Percentiles rank a stretch among this genome's conserved stretches.
Evolutionary conservation across 805 yeast genomes (phyloP).

Genomic region (Nakazawaea wyomingensis): DNA sequence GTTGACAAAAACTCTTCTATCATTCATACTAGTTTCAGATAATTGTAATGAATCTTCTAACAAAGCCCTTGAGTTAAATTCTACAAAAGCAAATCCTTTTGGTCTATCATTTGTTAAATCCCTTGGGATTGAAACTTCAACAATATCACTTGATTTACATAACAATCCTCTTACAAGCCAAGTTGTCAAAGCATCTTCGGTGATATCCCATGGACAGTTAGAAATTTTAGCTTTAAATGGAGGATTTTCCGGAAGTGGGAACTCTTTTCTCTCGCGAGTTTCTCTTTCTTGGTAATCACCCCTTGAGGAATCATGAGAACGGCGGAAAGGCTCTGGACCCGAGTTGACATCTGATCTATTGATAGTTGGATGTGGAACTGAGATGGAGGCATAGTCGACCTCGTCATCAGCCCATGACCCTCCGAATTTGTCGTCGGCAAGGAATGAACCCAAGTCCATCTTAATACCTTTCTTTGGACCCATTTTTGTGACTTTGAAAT

Average conservation of each 20-base stretch:
- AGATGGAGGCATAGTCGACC: slow-evolving; percentile 62
- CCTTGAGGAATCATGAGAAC: slow-evolving; percentile 7
- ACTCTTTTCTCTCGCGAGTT: slow-evolving; percentile 55
- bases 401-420: slow-evolving; percentile 82
- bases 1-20: slow-evolving; percentile 46
- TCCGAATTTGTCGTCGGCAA: slow-evolving; percentile 69
- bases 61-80: slow-evolving; percentile 39
- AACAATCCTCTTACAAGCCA: slow-evolving; percentile 54
- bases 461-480: slow-evolving; percentile 64
- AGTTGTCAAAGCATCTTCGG: slow-evolving; percentile 56
- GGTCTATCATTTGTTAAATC: slow-evolving; percentile 63
- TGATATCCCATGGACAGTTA: slow-evolving; percentile 78
- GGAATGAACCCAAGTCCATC: slow-evolving; percentile 85
- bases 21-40: slow-evolving; percentile 38
- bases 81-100: slow-evolving; percentile 51
- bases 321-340: slow-evolving; percentile 11
- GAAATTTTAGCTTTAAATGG: slow-evolving; percentile 89
- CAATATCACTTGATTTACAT: slow-evolving; percentile 42
- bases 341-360: slow-evolving; percentile 11
- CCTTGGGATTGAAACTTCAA: slow-evolving; percentile 64
- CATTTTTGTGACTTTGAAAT: slow-evolving; percentile 27
- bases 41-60: slow-evolving; percentile 49
- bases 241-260: slow-evolving; percentile 84
- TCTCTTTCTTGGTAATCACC: slow-evolving; percentile 24
- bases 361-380: slow-evolving; percentile 29